Conservation (phyloP, 2,329 filamentous ascomycete genomes). For the Cucurbitaria berberidis region DNA sequence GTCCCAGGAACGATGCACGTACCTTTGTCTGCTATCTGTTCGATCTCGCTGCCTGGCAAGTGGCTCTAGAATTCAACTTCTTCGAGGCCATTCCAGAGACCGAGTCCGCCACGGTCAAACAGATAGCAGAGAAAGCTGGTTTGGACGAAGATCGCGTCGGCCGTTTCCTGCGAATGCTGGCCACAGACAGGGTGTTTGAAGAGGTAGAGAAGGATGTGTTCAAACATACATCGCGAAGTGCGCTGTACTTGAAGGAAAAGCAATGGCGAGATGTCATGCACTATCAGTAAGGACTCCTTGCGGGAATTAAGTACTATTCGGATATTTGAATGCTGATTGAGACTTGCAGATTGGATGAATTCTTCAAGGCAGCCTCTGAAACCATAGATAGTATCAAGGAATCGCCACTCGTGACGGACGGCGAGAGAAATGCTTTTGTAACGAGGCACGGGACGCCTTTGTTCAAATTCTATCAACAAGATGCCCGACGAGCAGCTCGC, state of each 20-base stretch:
- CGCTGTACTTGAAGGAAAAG: conserved; percentile 16
- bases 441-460: conserved; percentile 25
- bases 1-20: conserved; percentile 17
- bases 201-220: conserved; percentile 23
- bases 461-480: conserved; percentile 37
- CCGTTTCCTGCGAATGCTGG: conserved; percentile 22
- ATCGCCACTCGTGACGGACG: conserved; percentile 8
- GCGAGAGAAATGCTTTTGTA: conserved; percentile 27
- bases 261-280: conserved; percentile 19
- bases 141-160: conserved; percentile 21
- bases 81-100: conserved; percentile 21
- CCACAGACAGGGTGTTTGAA: conserved; percentile 22
- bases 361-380: conserved; percentile 35
- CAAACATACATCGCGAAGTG: conserved; percentile 24
- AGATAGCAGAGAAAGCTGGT: conserved; percentile 18
- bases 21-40: conserved; percentile 20
- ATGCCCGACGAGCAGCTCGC: conserved; percentile 29
- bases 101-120: conserved; percentile 7
- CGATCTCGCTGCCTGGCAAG: conserved; percentile 28
- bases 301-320: neutral
- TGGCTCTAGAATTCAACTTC: conserved; percentile 25
- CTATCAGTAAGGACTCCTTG: conserved; percentile 14
- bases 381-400: conserved; percentile 16
- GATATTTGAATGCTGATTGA: neutral
- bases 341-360: conserved; percentile 30